phyloP scores from a whole-genome alignment of 179 eudicot genomes.

The Pouteria campechiana region DNA sequence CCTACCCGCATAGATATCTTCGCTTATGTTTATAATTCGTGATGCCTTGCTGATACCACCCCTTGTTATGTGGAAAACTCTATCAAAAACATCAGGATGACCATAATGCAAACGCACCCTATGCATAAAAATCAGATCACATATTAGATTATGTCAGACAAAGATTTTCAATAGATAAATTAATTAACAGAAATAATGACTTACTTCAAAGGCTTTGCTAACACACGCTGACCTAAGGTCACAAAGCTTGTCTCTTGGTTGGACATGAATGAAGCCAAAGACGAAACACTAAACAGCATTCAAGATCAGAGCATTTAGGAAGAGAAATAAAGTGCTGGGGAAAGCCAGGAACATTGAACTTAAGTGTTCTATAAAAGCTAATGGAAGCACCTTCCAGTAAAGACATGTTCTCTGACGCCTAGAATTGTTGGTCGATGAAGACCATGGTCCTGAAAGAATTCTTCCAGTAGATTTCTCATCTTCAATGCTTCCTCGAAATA shows the following conservation, averaged over 20 bases:
- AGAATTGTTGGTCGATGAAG: slow-evolving; percentile 80
- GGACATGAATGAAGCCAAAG: slow-evolving; percentile 97
- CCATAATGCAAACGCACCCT: slow-evolving; percentile 99
- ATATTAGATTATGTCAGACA: neutral
- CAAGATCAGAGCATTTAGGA: too few relatives aligned
- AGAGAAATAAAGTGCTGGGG: too few relatives aligned
- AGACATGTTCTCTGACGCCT: slow-evolving; percentile 98
- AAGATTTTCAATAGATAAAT: neutral
- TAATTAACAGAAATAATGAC: slow-evolving; percentile 7
- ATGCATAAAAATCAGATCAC: slow-evolving; percentile 6
- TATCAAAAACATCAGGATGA: slow-evolving; percentile 98
- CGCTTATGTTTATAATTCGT: slow-evolving; percentile 94
- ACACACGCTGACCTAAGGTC: slow-evolving; percentile 98
- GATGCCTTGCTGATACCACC: slow-evolving; percentile 99
- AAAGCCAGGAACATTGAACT: neutral
- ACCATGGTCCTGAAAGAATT: slow-evolving; percentile 68
- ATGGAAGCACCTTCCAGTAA: slow-evolving; percentile 81
- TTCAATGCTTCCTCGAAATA: slow-evolving; percentile 98
- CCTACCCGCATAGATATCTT: slow-evolving; percentile 87
- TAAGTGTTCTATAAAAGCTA: neutral
- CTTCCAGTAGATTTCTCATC: slow-evolving; percentile 99
- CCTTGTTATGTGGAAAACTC: slow-evolving; percentile 94
- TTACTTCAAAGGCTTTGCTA: slow-evolving; percentile 95
- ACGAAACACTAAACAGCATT: slow-evolving; percentile 95
- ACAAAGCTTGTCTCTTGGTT: slow-evolving; percentile 96